Base-by-base conservation (phyloP, 2,329 filamentous ascomycete species). In the Trichoderma hamatum region DNA sequence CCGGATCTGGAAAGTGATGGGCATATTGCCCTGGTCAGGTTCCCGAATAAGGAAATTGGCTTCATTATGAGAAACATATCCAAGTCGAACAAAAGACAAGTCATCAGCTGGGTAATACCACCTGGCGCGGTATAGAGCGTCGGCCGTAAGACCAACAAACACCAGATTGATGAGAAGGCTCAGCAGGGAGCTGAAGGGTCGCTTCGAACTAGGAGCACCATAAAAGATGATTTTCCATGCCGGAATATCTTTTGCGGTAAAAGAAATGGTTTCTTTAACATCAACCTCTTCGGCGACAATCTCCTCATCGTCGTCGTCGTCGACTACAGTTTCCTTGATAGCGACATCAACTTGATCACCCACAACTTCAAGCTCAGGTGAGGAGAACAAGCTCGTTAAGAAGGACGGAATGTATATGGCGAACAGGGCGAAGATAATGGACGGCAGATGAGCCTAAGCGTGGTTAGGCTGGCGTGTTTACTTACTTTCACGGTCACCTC, bases 11-110 rank as follows among this genome's bases (percentile, higher is more conserved):
- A 96, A 82, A 0, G 84, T 89, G n/a, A 97, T 80, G 0, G 94
- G 94, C 76, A 97, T 86, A 74, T 91, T 89, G 39, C 85, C 78
- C 63, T 88, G 84, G 73, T 97, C 88, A 0, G 96, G 93, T 78
- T 98, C 96, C 69, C 96, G 88, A 58, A 99, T 84, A 32, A 99
- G 82, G 49, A 99, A 85, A 70, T 89, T 94, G 26, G 94, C 96
- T 68, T 90, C 90, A 0, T 85, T 87, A 21, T 92, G 87, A 5
- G 94, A 97, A 32, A 98, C 90, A 77, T 95, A 95, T 30, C 96
- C 96, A 19, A 97, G 83, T 10, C 96, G 88, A 51, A 92, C 92
- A 78, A 99, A 97, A 0, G 94, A 92, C 13, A 97, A 82, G 72
- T 96, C 89, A 32, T 92, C 82, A 30, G 85, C 89, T 4, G 90